phyloP scores from a whole-genome alignment of 140 eudicot species.

The Senecio squalidus region DNA sequence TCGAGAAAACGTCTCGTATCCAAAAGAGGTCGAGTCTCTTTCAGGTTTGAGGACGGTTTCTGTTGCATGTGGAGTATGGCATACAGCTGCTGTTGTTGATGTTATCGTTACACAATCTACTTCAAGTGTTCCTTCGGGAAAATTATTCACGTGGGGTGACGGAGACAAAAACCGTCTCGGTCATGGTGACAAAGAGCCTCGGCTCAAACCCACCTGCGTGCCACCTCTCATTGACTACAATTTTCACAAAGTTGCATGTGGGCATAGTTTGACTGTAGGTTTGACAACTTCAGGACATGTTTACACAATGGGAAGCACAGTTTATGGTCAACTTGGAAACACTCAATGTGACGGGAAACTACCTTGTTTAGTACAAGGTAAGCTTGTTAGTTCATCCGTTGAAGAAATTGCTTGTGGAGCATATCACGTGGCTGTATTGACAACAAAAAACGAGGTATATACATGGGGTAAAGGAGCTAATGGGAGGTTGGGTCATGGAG shows the following conservation, averaged over 20 bases:
- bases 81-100: conserved; percentile 95
- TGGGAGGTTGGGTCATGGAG: conserved; percentile 95
- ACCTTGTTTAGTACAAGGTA: conserved; percentile 75
- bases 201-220: conserved; percentile 79
- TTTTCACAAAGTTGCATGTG: conserved; percentile 84
- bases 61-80: conserved; percentile 98
- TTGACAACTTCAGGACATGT: conserved; percentile 80
- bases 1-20: conserved; percentile 55
- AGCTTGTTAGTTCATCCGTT: conserved; percentile 44
- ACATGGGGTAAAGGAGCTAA: conserved; percentile 99
- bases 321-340: conserved; percentile 92
- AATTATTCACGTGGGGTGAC: conserved; percentile 94
- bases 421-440: conserved; percentile 67
- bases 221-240: conserved; percentile 78
- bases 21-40: conserved; percentile 79
- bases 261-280: conserved; percentile 87
- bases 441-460: conserved; percentile 88
- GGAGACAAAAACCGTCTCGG: conserved; percentile 95
- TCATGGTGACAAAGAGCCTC: conserved; percentile 86
- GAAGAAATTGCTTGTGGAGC: conserved; percentile 93
- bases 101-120: conserved; percentile 77
- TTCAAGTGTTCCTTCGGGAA: conserved; percentile 63
- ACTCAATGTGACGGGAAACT: conserved; percentile 76
- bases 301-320: conserved; percentile 95
- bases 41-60: conserved; percentile 75